A percentile compares a stretch with the other conserved stretches of the same genome.
These are phyloP conservation scores for Pulveroboletus ravenelii DNA, from an alignment of 768 basidiomycete genomes.

Conservation along the genomic window DNA sequence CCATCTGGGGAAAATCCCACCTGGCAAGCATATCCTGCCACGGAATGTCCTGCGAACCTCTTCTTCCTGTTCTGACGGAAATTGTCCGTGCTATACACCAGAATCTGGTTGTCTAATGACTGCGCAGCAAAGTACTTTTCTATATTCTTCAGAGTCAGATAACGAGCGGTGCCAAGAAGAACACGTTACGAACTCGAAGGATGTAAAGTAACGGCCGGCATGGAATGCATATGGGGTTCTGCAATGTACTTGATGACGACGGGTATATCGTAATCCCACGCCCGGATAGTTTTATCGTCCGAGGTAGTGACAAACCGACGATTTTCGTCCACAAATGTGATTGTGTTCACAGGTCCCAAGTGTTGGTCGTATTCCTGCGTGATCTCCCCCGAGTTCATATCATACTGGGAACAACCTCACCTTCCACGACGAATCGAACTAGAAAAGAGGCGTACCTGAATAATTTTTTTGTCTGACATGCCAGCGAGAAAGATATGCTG, in stretches of 20 bases:
- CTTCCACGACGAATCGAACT: not conserved
- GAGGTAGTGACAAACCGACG: slow-evolving; percentile 96
- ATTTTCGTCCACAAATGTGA: slow-evolving; percentile 98
- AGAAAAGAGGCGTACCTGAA: slow-evolving; percentile 60
- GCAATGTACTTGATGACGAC: slow-evolving; percentile 99
- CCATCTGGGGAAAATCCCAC: slow-evolving; percentile 98
- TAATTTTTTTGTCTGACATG: slow-evolving; percentile 99
- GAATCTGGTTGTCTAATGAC: slow-evolving; percentile 96
- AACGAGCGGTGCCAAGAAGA: not conserved
- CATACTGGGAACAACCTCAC: slow-evolving; percentile 56
- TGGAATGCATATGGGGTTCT: slow-evolving; percentile 99
- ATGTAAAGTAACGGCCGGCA: slow-evolving; percentile 96
- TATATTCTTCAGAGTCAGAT: slow-evolving; percentile 23
- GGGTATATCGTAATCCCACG: slow-evolving; percentile 99
- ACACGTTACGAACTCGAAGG: slow-evolving; percentile 72
- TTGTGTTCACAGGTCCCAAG: slow-evolving; percentile 95
- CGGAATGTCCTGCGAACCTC: slow-evolving; percentile 93
- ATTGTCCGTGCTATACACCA: slow-evolving; percentile 95
- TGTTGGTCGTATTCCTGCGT: slow-evolving; percentile 99
- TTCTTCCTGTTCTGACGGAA: slow-evolving; percentile 99
- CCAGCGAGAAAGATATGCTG: slow-evolving; percentile 95
- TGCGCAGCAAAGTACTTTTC: slow-evolving; percentile 98
- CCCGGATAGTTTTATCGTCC: slow-evolving; percentile 98
- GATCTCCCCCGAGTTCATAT: slow-evolving; percentile 92
- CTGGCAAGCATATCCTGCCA: slow-evolving; percentile 96